A percentile compares a stretch with the other conserved stretches of the same genome.
These are phyloP conservation scores for Pogostemon cablin DNA, from an alignment of 257 asterid species.

Conservation along the genomic window DNA sequence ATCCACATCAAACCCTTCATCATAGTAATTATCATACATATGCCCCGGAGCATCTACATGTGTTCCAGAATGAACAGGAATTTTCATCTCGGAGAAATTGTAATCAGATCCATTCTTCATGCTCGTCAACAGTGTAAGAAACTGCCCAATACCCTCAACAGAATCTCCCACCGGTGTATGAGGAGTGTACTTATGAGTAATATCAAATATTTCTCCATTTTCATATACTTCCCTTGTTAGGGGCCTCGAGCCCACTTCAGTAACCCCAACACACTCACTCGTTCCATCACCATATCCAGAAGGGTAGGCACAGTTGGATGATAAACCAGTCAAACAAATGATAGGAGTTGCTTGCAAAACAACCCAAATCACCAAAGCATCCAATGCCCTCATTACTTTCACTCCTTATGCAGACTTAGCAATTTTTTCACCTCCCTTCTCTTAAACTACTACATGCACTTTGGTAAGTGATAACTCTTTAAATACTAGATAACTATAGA, in stretches of 20 bases:
- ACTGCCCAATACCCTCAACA: conserved; percentile 57
- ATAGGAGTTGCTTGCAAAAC: conserved; percentile 34
- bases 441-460: neutral
- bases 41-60: conserved; percentile 97
- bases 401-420: neutral
- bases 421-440: neutral
- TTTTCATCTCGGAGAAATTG: conserved; percentile 70
- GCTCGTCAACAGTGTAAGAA: conserved; percentile 54
- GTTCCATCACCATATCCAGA: conserved; percentile 47
- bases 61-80: conserved; percentile 77
- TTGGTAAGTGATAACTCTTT: neutral
- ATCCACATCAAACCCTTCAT: conserved; percentile 81
- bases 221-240: conserved; percentile 50
- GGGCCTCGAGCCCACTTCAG: conserved; percentile 43
- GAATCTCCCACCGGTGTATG: conserved; percentile 57
- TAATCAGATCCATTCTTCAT: conserved; percentile 89
- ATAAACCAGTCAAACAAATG: conserved; percentile 28
- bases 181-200: conserved; percentile 72
- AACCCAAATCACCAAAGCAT: conserved; percentile 37
- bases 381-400: conserved; percentile 45
- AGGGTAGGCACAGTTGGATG: conserved; percentile 53
- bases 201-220: conserved; percentile 64
- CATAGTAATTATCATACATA: conserved; percentile 60
- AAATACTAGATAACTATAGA: neutral
- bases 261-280: conserved; percentile 38